A percentile compares a stretch with the other conserved stretches of the same genome.
These are phyloP conservation scores for Entonaema liquescens DNA, from an alignment of 495 filamentous ascomycete genomes.

Conservation along the genomic window DNA sequence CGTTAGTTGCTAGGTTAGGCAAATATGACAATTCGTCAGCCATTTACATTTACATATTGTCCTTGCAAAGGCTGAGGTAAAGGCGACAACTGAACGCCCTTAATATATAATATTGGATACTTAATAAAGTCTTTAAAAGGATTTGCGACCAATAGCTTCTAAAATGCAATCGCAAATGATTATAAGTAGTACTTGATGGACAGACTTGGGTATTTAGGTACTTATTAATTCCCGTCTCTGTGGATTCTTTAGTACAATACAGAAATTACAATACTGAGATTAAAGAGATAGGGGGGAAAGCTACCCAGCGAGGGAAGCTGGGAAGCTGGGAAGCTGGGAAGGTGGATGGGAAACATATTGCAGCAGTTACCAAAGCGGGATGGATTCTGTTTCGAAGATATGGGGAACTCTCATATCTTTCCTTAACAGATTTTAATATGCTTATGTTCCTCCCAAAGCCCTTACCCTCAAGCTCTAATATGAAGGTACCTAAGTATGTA, in stretches of 20 bases:
- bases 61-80: neutral
- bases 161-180: neutral
- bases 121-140: neutral
- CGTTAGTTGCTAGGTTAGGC: slow-evolving; percentile 1
- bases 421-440: slow-evolving; percentile 30
- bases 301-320: neutral
- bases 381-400: slow-evolving; percentile 19
- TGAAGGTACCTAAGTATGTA: neutral
- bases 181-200: neutral
- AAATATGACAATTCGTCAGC: slow-evolving; percentile 19
- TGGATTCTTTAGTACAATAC: neutral
- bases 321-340: neutral
- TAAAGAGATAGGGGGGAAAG: slow-evolving; percentile 3
- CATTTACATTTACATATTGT: neutral
- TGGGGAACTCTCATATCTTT: neutral
- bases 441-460: slow-evolving; percentile 5
- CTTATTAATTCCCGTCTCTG: too few relatives aligned
- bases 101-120: neutral
- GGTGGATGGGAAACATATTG: neutral
- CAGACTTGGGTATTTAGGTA: too few relatives aligned
- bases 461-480: neutral
- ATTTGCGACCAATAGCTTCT: neutral
- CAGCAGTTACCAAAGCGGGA: slow-evolving; percentile 26
- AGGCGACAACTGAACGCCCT: neutral
- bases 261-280: slow-evolving; percentile 1